Percentiles rank a stretch among this genome's conserved stretches.
phyloP scores from a whole-genome alignment of 2,329 filamentous ascomycete genomes.

The Drechslera avenae region DNA sequence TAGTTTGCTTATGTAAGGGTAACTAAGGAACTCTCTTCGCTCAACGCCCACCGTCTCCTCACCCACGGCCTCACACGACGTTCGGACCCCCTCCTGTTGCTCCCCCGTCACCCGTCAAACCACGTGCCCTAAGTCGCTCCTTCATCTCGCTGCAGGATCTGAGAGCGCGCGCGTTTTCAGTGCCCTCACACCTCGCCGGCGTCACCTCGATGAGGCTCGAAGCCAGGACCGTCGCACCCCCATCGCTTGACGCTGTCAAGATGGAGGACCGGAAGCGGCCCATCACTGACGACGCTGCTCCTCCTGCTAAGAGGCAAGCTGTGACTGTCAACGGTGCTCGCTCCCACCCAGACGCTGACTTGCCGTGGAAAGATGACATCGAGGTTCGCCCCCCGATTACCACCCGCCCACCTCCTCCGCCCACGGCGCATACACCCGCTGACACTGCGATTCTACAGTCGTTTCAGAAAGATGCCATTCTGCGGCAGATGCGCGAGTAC shows the following conservation, averaged over 20 bases:
- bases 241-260: constrained; percentile 81
- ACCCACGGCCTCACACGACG: constrained; percentile 36
- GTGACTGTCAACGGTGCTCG: constrained; percentile 72
- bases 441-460: constrained; percentile 60
- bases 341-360: constrained; percentile 68
- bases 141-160: constrained; percentile 24
- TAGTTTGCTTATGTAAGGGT: constrained; percentile 9
- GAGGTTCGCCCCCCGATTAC: constrained; percentile 65
- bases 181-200: constrained; percentile 40
- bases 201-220: constrained; percentile 82
- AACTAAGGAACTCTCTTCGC: constrained; percentile 25
- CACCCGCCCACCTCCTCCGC: constrained; percentile 23
- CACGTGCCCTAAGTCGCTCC: constrained; percentile 34
- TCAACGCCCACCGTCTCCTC: constrained; percentile 24
- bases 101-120: constrained; percentile 17
- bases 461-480: constrained; percentile 95
- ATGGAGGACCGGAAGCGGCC: constrained; percentile 99
- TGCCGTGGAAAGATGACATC: constrained; percentile 72
- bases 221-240: constrained; percentile 72
- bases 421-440: constrained; percentile 36
- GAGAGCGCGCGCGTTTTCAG: constrained; percentile 26
- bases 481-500: constrained; percentile 97
- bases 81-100: constrained; percentile 15
- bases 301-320: constrained; percentile 89
- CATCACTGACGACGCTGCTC: constrained; percentile 82